phyloP scores from a whole-genome alignment of 225 moss, liverwort and hornwort genomes.

The Neckera pumila region DNA sequence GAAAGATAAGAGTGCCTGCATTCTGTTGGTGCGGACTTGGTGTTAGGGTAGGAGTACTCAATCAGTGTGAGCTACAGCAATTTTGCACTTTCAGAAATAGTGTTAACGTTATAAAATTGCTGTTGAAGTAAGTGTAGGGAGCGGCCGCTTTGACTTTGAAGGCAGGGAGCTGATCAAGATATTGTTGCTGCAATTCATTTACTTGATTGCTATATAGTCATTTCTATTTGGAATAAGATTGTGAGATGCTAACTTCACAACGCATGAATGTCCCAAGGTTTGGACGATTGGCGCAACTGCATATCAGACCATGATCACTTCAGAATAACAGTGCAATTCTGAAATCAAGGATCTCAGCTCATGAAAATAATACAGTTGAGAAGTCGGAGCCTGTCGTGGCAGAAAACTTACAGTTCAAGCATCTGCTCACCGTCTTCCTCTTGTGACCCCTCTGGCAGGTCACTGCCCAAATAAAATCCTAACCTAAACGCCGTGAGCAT shows the following conservation, averaged over 20 bases:
- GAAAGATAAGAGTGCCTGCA: background rate
- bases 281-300: background rate
- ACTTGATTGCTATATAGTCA: background rate
- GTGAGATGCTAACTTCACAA: background rate
- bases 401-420: conserved; percentile 28
- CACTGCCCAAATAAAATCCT: conserved; percentile 35
- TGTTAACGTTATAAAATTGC: background rate
- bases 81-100: background rate
- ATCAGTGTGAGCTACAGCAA: background rate
- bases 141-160: background rate
- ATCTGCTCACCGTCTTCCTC: conserved; percentile 48
- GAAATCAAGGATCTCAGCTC: background rate
- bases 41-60: background rate
- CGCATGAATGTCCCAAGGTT: background rate
- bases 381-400: background rate
- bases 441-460: conserved; percentile 1
- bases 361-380: background rate
- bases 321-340: background rate
- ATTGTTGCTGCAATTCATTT: background rate
- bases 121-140: background rate
- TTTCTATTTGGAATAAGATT: background rate
- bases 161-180: background rate
- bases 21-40: background rate
- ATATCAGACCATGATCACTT: background rate
- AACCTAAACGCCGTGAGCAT: conserved; percentile 74